phyloP scores from a whole-genome alignment of 805 yeast species.

The Candida qinlingensis region DNA sequence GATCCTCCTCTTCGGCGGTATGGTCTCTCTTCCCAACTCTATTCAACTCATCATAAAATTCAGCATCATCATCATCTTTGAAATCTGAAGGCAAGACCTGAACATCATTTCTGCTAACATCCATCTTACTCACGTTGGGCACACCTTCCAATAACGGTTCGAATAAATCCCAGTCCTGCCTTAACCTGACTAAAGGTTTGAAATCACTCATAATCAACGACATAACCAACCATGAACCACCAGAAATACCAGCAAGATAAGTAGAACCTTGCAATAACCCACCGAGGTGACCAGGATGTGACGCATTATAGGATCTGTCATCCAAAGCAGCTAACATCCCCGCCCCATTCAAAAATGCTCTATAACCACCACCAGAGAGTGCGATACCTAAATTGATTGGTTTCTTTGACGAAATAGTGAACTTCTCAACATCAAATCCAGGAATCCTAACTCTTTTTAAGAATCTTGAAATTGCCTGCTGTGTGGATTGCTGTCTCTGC shows the following conservation, averaged over 20 bases:
- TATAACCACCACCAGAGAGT: constrained; percentile 83
- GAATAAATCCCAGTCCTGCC: constrained; percentile 37
- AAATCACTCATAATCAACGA: constrained; percentile 34
- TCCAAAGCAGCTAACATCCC: constrained; percentile 80
- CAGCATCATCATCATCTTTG: constrained; percentile 19
- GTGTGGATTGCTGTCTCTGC: constrained; percentile 29
- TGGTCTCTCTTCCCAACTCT: constrained; percentile 8
- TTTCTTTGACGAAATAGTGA: constrained; percentile 16
- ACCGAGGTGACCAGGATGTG: constrained; percentile 53
- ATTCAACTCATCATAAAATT: constrained; percentile 21
- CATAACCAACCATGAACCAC: constrained; percentile 72
- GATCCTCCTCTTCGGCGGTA: constrained; percentile 2
- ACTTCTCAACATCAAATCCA: constrained; percentile 26
- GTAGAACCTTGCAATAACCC: constrained; percentile 68
- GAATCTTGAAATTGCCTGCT: constrained; percentile 25
- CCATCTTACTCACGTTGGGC: constrained; percentile 44
- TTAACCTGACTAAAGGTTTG: constrained; percentile 32
- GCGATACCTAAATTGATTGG: constrained; percentile 50
- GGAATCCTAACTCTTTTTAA: constrained; percentile 30
- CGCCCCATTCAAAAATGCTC: constrained; percentile 85
- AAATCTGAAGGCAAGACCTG: constrained; percentile 21
- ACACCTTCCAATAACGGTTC: constrained; percentile 51
- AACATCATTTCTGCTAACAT: constrained; percentile 25
- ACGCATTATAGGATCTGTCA: constrained; percentile 54
- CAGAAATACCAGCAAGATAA: constrained; percentile 74